Base-by-base conservation (phyloP, 2,329 filamentous ascomycete species). In the Claviceps arundinis region DNA sequence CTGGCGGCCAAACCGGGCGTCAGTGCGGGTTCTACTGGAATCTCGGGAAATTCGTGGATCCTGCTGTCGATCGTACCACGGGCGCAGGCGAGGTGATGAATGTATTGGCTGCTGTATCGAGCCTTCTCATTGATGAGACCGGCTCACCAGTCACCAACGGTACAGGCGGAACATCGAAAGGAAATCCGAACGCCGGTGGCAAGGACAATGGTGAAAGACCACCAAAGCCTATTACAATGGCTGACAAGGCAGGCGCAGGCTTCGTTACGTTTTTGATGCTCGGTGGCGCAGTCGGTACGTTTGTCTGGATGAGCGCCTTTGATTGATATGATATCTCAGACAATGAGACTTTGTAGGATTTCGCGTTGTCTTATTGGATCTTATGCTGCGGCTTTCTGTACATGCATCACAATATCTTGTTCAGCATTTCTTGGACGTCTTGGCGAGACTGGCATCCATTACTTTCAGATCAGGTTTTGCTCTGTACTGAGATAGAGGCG, bases 11-110 rank as follows among this genome's bases (percentile, higher is more conserved):
- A 1, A 72, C 74, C 8, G 74, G 78, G 9, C 74, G 76, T n/a
- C 72, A 73, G 30, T 88, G 85, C 60, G 80, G 82, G 11, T 78
- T 84, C 56, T 75, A 75, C 58, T 87, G 84, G 84, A 74, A 70
- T 42, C 59, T 65, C 0, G 69, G 71, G 0, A 59, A 57, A 1
- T 78, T 69, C 55, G 62, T 73, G 1, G 70, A 71, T 34, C 73
- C 70, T 37, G 70, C 73, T 11, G 58, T 65, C 43, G 78, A 81
- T 56, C 73, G 77, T 51, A 80, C 77, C 4, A 71, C 69, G 24
- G 76, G 78, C 16, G 75, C 79, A 8, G 78, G 80, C 11, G 76
- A 82, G 60, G 70, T 76, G 59, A 79, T 83, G 70, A 76, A 73
- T 40, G 78, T 76, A 0, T 63, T 82, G 5, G 73, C 73, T 6